phyloP scores from a whole-genome alignment of 202 grass and related monocot species.

The Schoenoplectus triqueter region DNA sequence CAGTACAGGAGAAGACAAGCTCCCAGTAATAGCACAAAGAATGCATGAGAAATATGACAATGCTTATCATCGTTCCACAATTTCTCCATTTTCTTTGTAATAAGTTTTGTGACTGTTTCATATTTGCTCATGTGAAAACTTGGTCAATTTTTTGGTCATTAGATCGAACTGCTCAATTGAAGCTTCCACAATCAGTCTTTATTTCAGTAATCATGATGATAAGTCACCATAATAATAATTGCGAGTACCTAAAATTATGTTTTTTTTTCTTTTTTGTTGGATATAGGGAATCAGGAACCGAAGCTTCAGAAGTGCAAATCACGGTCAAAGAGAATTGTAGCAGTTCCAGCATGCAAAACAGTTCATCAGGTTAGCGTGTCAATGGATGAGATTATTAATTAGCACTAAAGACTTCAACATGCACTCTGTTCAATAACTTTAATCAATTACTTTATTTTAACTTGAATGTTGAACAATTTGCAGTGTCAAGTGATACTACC shows the following conservation, averaged over 20 bases:
- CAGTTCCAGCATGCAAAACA: conserved; percentile 20
- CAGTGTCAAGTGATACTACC: conserved; percentile 2
- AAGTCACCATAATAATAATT: not conserved
- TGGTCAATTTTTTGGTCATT: not conserved
- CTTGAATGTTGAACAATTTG: conserved; percentile 7
- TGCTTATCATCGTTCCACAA: not conserved
- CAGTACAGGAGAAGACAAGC: not conserved
- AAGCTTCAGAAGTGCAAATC: conserved; percentile 2
- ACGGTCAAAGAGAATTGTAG: conserved; percentile 8
- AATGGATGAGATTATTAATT: not conserved
- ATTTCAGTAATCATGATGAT: not conserved
- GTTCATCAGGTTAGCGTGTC: conserved; percentile 22
- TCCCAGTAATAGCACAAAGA: not conserved
- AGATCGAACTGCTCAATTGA: not conserved
- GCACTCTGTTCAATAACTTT: not conserved
- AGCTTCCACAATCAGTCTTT: not conserved
- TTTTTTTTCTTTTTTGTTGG: not conserved
- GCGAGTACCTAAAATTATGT: not conserved
- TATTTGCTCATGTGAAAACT: not conserved
- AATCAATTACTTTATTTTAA: not conserved
- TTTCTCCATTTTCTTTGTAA: conserved; percentile 17
- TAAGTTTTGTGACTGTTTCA: not conserved
- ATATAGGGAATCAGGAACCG: conserved; percentile 14
- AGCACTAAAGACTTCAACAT: not conserved
- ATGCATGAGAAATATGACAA: not conserved